These are phyloP conservation scores for Calonectria ilicicola DNA, from an alignment of 2,329 filamentous ascomycete species.

Conservation along the genomic window DNA sequence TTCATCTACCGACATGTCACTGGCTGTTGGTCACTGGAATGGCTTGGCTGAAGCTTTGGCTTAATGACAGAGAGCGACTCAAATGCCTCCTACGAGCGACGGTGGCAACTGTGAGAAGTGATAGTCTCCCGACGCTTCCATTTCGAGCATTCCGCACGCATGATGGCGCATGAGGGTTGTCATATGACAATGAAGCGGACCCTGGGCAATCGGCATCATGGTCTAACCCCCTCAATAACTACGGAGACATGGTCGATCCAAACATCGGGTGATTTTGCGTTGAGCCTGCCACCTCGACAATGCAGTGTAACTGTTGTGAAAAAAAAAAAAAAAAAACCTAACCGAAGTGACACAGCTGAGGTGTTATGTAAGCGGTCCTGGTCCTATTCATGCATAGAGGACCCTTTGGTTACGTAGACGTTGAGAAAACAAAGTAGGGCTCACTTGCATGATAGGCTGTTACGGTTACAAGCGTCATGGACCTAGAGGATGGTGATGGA, in stretches of 20 bases:
- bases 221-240: background rate
- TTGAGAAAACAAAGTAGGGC: background rate
- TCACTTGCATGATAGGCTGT: background rate
- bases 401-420: background rate
- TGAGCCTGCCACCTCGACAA: background rate
- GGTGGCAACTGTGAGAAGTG: constrained; percentile 7
- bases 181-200: background rate
- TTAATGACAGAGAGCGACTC: background rate
- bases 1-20: background rate
- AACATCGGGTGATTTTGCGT: background rate
- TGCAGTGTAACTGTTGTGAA: constrained; percentile 1
- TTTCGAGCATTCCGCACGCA: constrained; percentile 6
- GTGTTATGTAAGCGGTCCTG: background rate
- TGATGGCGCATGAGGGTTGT: background rate
- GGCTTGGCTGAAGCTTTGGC: background rate
- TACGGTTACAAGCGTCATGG: background rate
- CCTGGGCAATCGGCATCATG: background rate
- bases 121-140: constrained; percentile 6
- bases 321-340: background rate
- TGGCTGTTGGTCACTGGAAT: background rate
- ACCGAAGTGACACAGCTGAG: background rate
- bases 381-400: background rate
- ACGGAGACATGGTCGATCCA: background rate
- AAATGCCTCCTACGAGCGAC: background rate
- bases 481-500: background rate